Conservation (phyloP, 352 stramenopile species). For the Phytophthora rubi region DNA sequence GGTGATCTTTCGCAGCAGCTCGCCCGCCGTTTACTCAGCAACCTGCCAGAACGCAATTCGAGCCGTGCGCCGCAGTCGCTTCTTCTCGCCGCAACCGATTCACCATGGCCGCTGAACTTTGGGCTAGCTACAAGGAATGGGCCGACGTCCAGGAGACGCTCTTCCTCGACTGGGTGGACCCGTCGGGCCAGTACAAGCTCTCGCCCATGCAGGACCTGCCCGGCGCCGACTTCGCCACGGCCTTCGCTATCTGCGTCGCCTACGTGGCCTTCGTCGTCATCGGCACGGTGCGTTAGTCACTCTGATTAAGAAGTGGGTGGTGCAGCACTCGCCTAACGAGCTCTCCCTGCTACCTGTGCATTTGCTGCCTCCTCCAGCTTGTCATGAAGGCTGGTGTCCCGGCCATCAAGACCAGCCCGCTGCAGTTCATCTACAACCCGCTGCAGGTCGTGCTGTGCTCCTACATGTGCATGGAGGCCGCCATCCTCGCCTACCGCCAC, state of each 20-base stretch:
- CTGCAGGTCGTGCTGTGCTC: slow-evolving; percentile 96
- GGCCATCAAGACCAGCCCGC: slow-evolving; percentile 70
- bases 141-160: slow-evolving; percentile 50
- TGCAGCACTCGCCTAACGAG: slow-evolving; percentile 12
- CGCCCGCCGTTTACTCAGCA: slow-evolving; percentile 3
- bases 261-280: slow-evolving; percentile 77
- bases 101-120: slow-evolving; percentile 50
- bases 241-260: slow-evolving; percentile 60
- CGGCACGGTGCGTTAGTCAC: slow-evolving; percentile 47
- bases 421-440: slow-evolving; percentile 98
- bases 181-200: slow-evolving; percentile 52
- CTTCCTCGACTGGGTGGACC: slow-evolving; percentile 61
- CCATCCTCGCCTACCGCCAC: slow-evolving; percentile 93
- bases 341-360: neutral
- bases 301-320: slow-evolving; percentile 21
- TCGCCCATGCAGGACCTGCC: slow-evolving; percentile 50
- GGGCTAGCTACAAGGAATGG: slow-evolving; percentile 67
- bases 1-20: slow-evolving; percentile 13
- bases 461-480: slow-evolving; percentile 97
- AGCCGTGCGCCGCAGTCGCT: slow-evolving; percentile 21
- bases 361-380: slow-evolving; percentile 19
- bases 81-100: slow-evolving; percentile 16
- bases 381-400: slow-evolving; percentile 83
- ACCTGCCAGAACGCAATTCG: slow-evolving; percentile 38
- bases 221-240: slow-evolving; percentile 61